Evolutionary conservation across 495 filamentous ascomycete species (phyloP), one percentile per base, ranked within the genome.

Genomic region (Echria macrotheca): DNA sequence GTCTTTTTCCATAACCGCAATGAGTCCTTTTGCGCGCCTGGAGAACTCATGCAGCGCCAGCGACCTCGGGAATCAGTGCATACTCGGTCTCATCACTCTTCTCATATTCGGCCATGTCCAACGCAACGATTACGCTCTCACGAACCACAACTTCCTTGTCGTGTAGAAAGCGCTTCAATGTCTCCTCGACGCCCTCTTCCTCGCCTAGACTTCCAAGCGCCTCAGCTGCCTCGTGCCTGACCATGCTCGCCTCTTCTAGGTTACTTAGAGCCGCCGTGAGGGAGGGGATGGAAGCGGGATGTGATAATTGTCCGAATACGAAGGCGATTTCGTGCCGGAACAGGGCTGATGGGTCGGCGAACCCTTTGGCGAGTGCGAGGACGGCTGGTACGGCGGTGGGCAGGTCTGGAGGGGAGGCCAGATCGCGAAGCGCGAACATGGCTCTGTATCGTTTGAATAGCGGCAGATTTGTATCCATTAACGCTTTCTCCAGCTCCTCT

Each of bases 71-170:
- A 44, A 97, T 78, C 57, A 95, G 70, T 19, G 91, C 94, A 73
- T 99, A 99, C 60, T 99, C 89, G 14, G 80, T 69, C 68, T 94
- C 79, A 14, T 86, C 86, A 59, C 79, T 88, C 76, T 86, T 90
- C 76, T 99, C 93, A 61, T 85, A 96, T 64, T 95, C 90, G 2
- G 89, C 93, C 94, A 99, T 99, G 64, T 99, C 93, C 46, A 99
- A 69, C 15, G 93, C 93, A 41, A 99, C 93, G 55, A 96, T 78
- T 24, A 95, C 83, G 62, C 91, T 96, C 59, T 99, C 93, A 42
- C 90, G 79, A 28, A 99, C 93, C 2, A 99, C 89, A 57, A 87
- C 79, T 67, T 96, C 93, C 32, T 85, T 80, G 65, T 97, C 94
- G 56, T 95, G 75, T 41, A 95, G 68, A 69, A 95, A 97, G 53